These are phyloP conservation scores for Neonectria ditissima DNA, from an alignment of 2,329 filamentous ascomycete species.

Conservation along the genomic window DNA sequence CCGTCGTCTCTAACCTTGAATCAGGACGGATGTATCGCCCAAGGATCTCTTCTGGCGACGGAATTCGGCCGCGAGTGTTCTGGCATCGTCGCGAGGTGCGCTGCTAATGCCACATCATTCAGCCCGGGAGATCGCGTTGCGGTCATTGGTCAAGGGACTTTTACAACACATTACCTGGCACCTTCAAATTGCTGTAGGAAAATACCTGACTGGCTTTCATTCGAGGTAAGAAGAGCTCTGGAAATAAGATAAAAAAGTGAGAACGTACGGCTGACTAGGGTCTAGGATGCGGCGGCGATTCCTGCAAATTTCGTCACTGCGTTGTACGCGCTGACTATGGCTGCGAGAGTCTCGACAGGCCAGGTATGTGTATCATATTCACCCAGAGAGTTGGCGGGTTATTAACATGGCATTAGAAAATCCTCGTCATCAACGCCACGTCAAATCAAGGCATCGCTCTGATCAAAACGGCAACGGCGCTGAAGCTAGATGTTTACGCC, in stretches of 20 bases:
- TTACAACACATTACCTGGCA: slow-evolving; percentile 35
- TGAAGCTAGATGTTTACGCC: slow-evolving; percentile 37
- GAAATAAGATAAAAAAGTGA: neutral
- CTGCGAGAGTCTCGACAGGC: slow-evolving; percentile 26
- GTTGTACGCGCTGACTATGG: slow-evolving; percentile 31
- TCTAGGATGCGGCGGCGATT: slow-evolving; percentile 35
- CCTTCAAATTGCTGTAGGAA: slow-evolving; percentile 32
- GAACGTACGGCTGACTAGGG: slow-evolving; percentile 2
- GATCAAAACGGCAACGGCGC: slow-evolving; percentile 34
- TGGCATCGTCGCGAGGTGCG: slow-evolving; percentile 31
- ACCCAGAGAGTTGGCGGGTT: accelerated
- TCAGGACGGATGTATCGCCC: slow-evolving; percentile 33
- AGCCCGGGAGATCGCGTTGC: slow-evolving; percentile 36
- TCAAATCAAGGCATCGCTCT: slow-evolving; percentile 38
- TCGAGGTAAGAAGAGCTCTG: slow-evolving; percentile 30
- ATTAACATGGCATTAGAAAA: slow-evolving; percentile 30
- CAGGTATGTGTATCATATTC: slow-evolving; percentile 26
- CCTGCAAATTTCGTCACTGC: slow-evolving; percentile 38
- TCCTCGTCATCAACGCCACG: slow-evolving; percentile 35
- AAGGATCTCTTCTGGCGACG: slow-evolving; percentile 35
- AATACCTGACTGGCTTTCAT: slow-evolving; percentile 40
- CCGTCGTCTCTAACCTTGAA: slow-evolving; percentile 25
- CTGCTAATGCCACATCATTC: slow-evolving; percentile 27
- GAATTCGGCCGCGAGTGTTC: slow-evolving; percentile 40
- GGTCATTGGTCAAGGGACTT: slow-evolving; percentile 39